Evolutionary conservation across 2,329 filamentous ascomycete genomes (phyloP).

Genomic region (Diaporthe vaccinii): DNA sequence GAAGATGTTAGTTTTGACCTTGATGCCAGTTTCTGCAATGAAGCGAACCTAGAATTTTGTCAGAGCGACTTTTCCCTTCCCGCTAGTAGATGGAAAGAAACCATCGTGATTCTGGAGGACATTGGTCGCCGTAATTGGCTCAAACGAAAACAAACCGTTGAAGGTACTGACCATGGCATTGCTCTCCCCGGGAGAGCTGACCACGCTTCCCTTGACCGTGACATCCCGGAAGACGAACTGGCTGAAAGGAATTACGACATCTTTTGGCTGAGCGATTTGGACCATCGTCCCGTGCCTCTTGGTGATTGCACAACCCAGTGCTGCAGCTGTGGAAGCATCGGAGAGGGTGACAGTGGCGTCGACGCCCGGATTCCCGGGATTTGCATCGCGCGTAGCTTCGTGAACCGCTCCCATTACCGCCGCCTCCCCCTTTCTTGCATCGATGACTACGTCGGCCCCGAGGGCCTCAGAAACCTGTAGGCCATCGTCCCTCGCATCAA

Average conservation of each 20-base stretch:
- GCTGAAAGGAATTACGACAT: slow-evolving; percentile 54
- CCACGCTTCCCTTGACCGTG: slow-evolving; percentile 60
- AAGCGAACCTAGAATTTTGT: slow-evolving; percentile 49
- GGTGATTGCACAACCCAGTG: slow-evolving; percentile 66
- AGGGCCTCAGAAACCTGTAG: slow-evolving; percentile 60
- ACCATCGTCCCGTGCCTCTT: slow-evolving; percentile 71
- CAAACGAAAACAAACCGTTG: background rate
- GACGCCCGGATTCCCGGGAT: slow-evolving; percentile 58
- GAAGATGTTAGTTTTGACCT: slow-evolving; percentile 65
- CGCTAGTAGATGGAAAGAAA: background rate
- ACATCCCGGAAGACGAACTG: slow-evolving; percentile 69
- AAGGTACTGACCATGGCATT: slow-evolving; percentile 54
- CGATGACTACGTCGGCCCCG: slow-evolving; percentile 66
- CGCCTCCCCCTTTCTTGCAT: slow-evolving; percentile 63
- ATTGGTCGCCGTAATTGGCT: background rate
- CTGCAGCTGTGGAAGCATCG: slow-evolving; percentile 65
- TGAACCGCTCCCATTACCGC: slow-evolving; percentile 62
- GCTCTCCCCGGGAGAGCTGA: slow-evolving; percentile 58
- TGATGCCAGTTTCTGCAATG: slow-evolving; percentile 60
- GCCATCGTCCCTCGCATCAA: slow-evolving; percentile 68
- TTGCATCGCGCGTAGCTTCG: slow-evolving; percentile 53
- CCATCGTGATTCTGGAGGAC: background rate
- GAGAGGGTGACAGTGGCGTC: slow-evolving; percentile 67
- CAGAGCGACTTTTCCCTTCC: background rate
- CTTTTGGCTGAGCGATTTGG: slow-evolving; percentile 67